Base-by-base conservation (phyloP, 768 basidiomycete species). In the Chalciporus piperatus region DNA sequence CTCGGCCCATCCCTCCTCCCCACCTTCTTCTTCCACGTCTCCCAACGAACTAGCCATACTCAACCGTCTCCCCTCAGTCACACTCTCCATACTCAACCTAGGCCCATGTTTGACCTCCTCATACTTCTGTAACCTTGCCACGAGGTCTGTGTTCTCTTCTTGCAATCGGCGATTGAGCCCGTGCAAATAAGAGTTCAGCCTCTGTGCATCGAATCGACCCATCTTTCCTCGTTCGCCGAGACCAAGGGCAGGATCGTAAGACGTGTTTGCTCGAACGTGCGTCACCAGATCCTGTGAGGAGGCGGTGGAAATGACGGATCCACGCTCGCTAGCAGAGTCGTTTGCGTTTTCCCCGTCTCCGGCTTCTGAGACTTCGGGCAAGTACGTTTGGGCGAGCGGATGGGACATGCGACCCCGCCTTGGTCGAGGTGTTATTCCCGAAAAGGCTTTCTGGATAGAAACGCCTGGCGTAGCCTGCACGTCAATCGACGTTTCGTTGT, bases 211-310 rank as follows among this genome's bases (percentile, higher is more conserved):
- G 70, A 93, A 93, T 25, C 86, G 75, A 14, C 86, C 85, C 27
- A 90, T 80, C 16, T 84, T 87, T 22, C 79, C 81, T 22, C 79
- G 79, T 6, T 79, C 77, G 9, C 83, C 86, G 42, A 87, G 82
- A 13, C 88, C 89, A 64, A 90, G 82, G 2, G 84, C 81, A 22
- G 89, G 89, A 61, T 94, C 93, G 55, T 94, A 92, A 8, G 91
- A 93, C 12, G 90, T 89, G 62, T 96, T 95, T 50, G 82, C 87
- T 9, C 89, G 81, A 44, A 74, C 69, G 63, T 90, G 84, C 6
- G 85, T 83, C 2, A 90, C 91, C 38, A 96, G 74, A 64, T 96
- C 92, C 57, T 95, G 89, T 20, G 93, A 93, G 1, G 91, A 92
- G 1, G 88, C 81, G 1, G 87, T 91, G 4, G 91, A 92, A 42